phyloP scores from a whole-genome alignment of 2,329 filamentous ascomycete genomes.

The Piedraia hortae region DNA sequence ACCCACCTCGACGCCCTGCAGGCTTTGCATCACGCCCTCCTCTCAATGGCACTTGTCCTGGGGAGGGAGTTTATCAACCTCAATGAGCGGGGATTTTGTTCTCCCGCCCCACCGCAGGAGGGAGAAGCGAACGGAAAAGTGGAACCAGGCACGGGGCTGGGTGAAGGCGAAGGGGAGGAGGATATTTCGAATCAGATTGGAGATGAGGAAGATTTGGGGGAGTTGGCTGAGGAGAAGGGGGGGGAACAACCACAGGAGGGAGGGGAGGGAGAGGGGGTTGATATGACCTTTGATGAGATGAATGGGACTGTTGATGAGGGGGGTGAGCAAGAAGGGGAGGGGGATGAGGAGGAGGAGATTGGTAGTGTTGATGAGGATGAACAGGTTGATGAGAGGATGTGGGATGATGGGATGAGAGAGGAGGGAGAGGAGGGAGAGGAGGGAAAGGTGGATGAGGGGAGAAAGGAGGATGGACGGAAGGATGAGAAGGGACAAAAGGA shows the following conservation, averaged over 20 bases:
- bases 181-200: constrained; percentile 95
- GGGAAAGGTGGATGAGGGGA: constrained; percentile 32
- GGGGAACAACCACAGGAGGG: constrained; percentile 26
- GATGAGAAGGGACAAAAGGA: constrained; percentile 16
- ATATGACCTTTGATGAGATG: constrained; percentile 77
- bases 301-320: constrained; percentile 54
- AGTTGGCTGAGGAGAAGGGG: constrained; percentile 55
- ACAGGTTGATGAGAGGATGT: constrained; percentile 94
- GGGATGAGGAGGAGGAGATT: constrained; percentile 41
- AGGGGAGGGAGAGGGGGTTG: constrained; percentile 62
- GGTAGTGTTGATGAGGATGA: constrained; percentile 81
- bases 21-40: too few species aligned
- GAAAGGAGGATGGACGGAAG: constrained; percentile 27
- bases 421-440: constrained; percentile 61
- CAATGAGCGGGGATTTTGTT: constrained; percentile 72
- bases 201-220: constrained; percentile 74
- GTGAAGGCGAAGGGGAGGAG: constrained; percentile 81
- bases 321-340: constrained; percentile 19
- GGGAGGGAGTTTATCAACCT: constrained; percentile 29
- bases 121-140: constrained; percentile 35
- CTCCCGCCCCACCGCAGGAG: constrained; percentile 34
- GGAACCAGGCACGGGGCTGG: constrained; percentile 75
- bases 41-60: too few species aligned
- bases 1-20: too few species aligned
- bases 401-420: constrained; percentile 70